These are phyloP conservation scores for Triticum aestivum DNA, from an alignment of 176 grass and related monocot genomes.

Conservation along the genomic window IWGSC_CS_RefSeq_v2.1 NC_057801.1:827084848-827085347, in stretches of 20 bases:
- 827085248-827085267: background rate
- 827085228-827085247: no score
- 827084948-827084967: background rate
- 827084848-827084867: background rate
- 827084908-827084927: conserved; percentile 44
- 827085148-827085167: background rate
- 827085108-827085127: background rate
- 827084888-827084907: background rate
- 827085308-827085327: no score
- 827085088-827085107: background rate
- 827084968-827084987: background rate
- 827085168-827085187: background rate
- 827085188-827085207: background rate
- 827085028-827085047: background rate
- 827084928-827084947: conserved; percentile 60
- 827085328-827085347: no score
- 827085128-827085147: background rate
- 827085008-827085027: background rate
- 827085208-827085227: no score
- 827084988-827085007: background rate
- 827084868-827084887: background rate
- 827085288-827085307: no score
- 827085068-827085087: background rate
- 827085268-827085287: background rate
- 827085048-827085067: background rate